Evolutionary conservation across 176 grass and related monocot genomes (phyloP), one percentile per base, ranked within the genome.

Genomic region (Oryza coarctata): DNA sequence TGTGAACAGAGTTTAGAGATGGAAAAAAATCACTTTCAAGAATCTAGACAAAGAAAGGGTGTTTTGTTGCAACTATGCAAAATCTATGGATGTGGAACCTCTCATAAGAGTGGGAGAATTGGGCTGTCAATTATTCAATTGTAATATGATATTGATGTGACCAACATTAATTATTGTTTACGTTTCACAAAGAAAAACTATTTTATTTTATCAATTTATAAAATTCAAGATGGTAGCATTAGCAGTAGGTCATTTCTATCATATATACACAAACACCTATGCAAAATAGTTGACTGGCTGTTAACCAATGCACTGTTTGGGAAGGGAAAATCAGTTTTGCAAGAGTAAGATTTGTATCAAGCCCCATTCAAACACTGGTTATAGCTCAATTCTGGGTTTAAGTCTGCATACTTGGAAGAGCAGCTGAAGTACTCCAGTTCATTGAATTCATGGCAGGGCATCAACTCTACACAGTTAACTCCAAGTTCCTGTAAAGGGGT

Each of bases 361-460:
- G 47, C 12, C 9, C 31, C 70, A 68, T 7, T 78, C 8, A 71
- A 73, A 73, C 43, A 71, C 20, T 73, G 9, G 25, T 52, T 17
- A 20, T 39, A 71, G 36, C 28, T 73, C 63, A 58, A 71, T 73
- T 58, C 41, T 12, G 14, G 52, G 10, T 58, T 75, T 3, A 80
- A 65, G 27, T 80, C 35, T 61, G 88, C 88, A 50, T 98, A 98
- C 96, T 75, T 98, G 70, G 80, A 78, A 63, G 87, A 87, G 71
- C 77, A 81, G 67, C 83, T 84, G 68, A 89, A 80, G 79, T 93
- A 98, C 76, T 98, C 96, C 62, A 98, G 87, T 68, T 98, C 96
- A 12, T 98, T 98, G 65, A 95, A 98, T 73, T 98, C 96, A 58
- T 98, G 96, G 65, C 92, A 93, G 58, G 96, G 96, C 90, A 98